phyloP scores from a whole-genome alignment of 1,284 basidiomycete genomes.

The Coriolopsis trogii region DNA sequence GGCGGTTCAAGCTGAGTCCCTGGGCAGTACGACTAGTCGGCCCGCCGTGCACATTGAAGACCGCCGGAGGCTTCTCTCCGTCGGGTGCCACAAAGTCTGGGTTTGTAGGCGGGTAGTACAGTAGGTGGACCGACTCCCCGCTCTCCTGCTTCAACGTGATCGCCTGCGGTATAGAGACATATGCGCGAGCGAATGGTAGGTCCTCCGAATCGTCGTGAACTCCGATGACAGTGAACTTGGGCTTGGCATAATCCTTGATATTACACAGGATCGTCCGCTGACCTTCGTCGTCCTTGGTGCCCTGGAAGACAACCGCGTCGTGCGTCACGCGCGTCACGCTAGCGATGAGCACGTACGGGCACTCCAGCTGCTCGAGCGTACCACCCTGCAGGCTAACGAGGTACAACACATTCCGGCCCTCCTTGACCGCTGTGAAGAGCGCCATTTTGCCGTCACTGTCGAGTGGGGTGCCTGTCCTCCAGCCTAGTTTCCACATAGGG shows the following conservation, averaged over 20 bases:
- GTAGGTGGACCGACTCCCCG: conserved; percentile 51
- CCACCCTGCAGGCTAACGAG: conserved; percentile 44
- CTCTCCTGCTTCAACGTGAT: conserved; percentile 43
- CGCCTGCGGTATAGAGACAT: conserved; percentile 49
- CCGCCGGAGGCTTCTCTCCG: conserved; percentile 64
- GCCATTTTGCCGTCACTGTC: conserved; percentile 42
- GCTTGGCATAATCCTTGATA: conserved; percentile 29
- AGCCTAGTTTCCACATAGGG: conserved; percentile 60
- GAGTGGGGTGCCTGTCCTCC: conserved; percentile 53
- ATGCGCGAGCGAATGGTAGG: conserved; percentile 31
- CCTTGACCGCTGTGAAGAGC: conserved; percentile 50
- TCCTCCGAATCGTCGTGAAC: conserved; percentile 25
- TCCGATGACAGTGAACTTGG: conserved; percentile 37
- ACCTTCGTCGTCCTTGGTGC: conserved; percentile 44
- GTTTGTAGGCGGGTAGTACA: conserved; percentile 67
- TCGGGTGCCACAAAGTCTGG: conserved; percentile 53
- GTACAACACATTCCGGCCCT: conserved; percentile 55
- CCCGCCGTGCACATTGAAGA: conserved; percentile 68
- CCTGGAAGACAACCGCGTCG: conserved; percentile 48
- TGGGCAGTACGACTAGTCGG: conserved; percentile 54
- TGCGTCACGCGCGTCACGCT: conserved; percentile 43
- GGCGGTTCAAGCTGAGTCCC: conserved; percentile 52
- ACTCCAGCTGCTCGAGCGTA: conserved; percentile 36
- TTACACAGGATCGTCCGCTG: conserved; percentile 43
- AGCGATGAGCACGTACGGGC: conserved; percentile 50